Evolutionary conservation across 2,329 filamentous ascomycete species (phyloP), one percentile per base, ranked within the genome.

Genomic region (Aspergillus neotritici): DNA sequence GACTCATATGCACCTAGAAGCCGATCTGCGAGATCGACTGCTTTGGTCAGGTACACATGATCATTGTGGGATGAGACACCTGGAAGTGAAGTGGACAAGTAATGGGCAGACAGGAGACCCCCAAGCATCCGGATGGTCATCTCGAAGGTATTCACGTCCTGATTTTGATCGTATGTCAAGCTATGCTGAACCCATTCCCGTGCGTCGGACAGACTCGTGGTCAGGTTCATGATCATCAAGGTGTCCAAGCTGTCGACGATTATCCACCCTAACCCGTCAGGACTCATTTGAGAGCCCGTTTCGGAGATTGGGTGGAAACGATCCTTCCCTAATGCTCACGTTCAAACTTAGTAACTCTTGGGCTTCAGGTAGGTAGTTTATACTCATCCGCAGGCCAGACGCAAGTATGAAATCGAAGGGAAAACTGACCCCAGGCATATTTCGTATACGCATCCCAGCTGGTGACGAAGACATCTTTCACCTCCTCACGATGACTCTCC

Each of bases 31-130:
- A 97, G 74, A 60, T 95, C 90, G 48, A 85, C 86, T 1, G 90
- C 90, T 69, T 94, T 96, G 61, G 95, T 89, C n/a, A 96, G 75
- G 61, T 94, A 96, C 12, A 96, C 68, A 59, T 95, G 89, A 63
- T 94, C 87, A 4, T 87, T 86, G 0, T 82, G 73, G 2, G 77
- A 74, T 12, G 43, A 46, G n/a, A 44, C 41, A 31, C 43, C 34
- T 12, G 47, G 40, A 16, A 52, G 43, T 37, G 38, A 25, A 32
- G 31, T 48, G n/a, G 50, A 50, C 10, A 52, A 15, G 31, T 50
- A 52, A 31, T 52, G 55, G 4, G 57, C 57, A 5, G 54, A 57
- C 10, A 59, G 37, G 3, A 60, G 51, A 0, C 57, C 56, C 14
- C 56, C 57, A 5, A 60, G 50, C 56, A 60, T 57, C 14, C 57